Percentiles rank a stretch among this genome's conserved stretches.
Evolutionary conservation across 176 grass and related monocot genomes (phyloP).

Genomic region (Eremochloa ophiuroides): DNA sequence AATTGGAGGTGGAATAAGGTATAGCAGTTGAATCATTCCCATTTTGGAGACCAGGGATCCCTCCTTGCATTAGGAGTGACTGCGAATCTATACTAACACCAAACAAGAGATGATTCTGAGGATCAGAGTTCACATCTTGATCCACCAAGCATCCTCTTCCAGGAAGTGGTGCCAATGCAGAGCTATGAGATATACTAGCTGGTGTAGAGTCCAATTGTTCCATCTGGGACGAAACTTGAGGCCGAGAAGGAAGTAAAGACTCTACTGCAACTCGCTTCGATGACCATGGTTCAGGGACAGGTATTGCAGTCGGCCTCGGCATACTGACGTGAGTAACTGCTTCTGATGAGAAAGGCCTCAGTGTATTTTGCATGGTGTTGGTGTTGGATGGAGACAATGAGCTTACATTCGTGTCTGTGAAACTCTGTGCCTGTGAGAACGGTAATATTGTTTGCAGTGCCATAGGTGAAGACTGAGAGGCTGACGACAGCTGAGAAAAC

Average conservation of each 20-base stretch:
- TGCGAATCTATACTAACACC: slow-evolving; percentile 73
- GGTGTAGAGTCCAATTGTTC: slow-evolving; percentile 60
- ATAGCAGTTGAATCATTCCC: slow-evolving; percentile 60
- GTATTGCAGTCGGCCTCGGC: slow-evolving; percentile 52
- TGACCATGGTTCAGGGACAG: slow-evolving; percentile 56
- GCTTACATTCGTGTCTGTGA: slow-evolving; percentile 48
- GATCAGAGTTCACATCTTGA: slow-evolving; percentile 60
- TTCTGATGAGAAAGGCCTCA: not conserved
- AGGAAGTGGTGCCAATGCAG: slow-evolving; percentile 57
- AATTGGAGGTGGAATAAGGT: slow-evolving; percentile 74
- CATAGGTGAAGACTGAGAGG: slow-evolving; percentile 36
- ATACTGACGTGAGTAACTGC: slow-evolving; percentile 49
- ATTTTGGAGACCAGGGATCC: slow-evolving; percentile 49
- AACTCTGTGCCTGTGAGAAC: slow-evolving; percentile 59
- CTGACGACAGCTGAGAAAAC: slow-evolving; percentile 34
- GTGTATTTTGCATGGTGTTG: slow-evolving; percentile 46
- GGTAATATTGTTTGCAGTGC: slow-evolving; percentile 39
- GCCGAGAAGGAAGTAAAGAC: slow-evolving; percentile 44
- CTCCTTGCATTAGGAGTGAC: slow-evolving; percentile 64
- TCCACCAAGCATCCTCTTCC: slow-evolving; percentile 74
- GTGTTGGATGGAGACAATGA: slow-evolving; percentile 46
- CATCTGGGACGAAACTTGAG: slow-evolving; percentile 39
- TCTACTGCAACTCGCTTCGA: slow-evolving; percentile 74
- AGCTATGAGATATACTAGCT: slow-evolving; percentile 49
- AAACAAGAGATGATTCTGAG: slow-evolving; percentile 74